Evolutionary conservation across 192 early-diverging fungal species (phyloP).

Genomic region (Rhizoclosmatium sp.): DNA sequence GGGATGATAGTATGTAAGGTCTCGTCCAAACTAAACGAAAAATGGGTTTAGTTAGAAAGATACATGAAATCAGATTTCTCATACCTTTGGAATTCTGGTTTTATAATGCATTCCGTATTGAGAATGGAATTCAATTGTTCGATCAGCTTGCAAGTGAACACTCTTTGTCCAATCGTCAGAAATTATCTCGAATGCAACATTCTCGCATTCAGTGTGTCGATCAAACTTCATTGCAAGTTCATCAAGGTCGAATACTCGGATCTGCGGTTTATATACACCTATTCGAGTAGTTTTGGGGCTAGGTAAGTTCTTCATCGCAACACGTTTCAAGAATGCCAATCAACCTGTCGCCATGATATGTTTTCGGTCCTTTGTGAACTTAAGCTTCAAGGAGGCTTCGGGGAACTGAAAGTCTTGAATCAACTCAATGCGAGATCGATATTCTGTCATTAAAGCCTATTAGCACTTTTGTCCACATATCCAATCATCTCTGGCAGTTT

Average conservation of each 20-base stretch:
- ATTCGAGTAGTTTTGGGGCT: not conserved
- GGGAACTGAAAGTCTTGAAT: constrained; percentile 99
- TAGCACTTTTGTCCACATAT: too few relatives aligned
- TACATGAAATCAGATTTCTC: not conserved
- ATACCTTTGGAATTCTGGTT: constrained; percentile 87
- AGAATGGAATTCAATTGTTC: constrained; percentile 91
- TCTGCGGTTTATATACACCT: constrained; percentile 97
- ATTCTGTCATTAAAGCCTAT: constrained; percentile 62
- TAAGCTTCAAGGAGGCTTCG: constrained; percentile 86
- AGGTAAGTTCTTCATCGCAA: not conserved
- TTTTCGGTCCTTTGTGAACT: constrained; percentile 84
- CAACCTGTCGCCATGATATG: constrained; percentile 88
- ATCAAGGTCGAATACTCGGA: constrained; percentile 90
- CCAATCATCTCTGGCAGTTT: too few relatives aligned
- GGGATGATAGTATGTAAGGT: constrained; percentile 88
- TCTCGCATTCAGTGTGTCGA: constrained; percentile 92
- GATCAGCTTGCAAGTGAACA: constrained; percentile 89
- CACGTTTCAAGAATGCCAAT: not conserved
- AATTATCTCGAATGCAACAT: constrained; percentile 79
- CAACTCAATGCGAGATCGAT: constrained; percentile 88
- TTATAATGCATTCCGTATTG: constrained; percentile 95
- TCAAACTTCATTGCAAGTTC: constrained; percentile 99
- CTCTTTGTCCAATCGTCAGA: constrained; percentile 99
- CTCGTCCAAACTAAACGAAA: constrained; percentile 78
- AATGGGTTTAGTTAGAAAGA: not conserved